Evolutionary conservation across 2,329 filamentous ascomycete species (phyloP).

Genomic region (Trichoderma afroharzianum): DNA sequence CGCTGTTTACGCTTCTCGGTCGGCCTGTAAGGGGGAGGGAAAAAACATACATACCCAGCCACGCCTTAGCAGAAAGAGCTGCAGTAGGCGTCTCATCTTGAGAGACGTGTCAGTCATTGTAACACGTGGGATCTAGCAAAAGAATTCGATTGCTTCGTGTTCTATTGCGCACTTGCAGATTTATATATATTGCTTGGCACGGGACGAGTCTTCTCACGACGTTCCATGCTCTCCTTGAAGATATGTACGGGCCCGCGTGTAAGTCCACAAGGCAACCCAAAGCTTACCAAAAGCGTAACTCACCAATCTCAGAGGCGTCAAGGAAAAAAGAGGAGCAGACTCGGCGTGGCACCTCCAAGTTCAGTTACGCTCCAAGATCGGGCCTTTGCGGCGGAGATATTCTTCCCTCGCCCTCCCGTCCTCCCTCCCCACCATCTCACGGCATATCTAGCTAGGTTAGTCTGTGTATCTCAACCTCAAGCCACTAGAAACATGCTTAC

Average conservation of each 20-base stretch:
- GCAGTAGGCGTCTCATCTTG: neutral
- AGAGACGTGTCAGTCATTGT: neutral
- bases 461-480: neutral
- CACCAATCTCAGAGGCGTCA: neutral
- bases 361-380: neutral
- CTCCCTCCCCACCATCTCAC: neutral
- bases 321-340: neutral
- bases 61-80: neutral
- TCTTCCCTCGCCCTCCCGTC: neutral
- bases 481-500: slow-evolving; percentile 8
- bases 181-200: neutral
- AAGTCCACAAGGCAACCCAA: neutral
- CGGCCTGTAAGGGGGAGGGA: neutral
- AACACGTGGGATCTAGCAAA: neutral
- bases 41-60: neutral
- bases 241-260: neutral
- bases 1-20: neutral
- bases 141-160: neutral
- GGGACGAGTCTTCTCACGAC: neutral
- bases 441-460: neutral
- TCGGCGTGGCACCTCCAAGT: neutral
- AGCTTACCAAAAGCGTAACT: neutral
- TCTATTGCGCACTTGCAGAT: neutral
- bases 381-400: neutral
- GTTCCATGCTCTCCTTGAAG: neutral